Evolutionary conservation across 331 rosid genomes (phyloP).

Genomic region (Rosa hybrid): DNA sequence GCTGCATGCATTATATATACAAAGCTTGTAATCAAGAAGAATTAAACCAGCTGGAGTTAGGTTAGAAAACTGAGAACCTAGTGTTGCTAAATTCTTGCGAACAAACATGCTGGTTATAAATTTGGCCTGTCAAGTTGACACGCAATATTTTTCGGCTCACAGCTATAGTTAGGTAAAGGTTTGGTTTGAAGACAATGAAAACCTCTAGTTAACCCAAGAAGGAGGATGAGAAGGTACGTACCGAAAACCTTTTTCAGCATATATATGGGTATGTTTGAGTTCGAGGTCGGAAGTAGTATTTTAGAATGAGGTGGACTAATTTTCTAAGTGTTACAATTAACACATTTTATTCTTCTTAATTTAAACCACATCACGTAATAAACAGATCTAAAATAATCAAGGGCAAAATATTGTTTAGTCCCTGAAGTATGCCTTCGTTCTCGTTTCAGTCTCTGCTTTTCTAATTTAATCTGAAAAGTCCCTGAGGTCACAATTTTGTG

Average conservation of each 20-base stretch:
- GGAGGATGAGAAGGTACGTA: neutral
- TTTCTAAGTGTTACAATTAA: too few relatives aligned
- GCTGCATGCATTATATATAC: neutral
- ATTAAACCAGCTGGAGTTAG: neutral
- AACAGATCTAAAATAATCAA: too few relatives aligned
- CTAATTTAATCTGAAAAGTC: too few relatives aligned
- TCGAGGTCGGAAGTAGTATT: too few relatives aligned
- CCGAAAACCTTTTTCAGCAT: neutral
- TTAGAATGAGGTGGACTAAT: too few relatives aligned
- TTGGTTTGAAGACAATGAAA: constrained; percentile 39
- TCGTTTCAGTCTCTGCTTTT: too few relatives aligned
- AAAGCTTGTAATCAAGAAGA: neutral
- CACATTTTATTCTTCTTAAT: too few relatives aligned
- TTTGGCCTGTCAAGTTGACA: neutral
- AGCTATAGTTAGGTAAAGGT: constrained; percentile 35
- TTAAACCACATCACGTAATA: too few relatives aligned
- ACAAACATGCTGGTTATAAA: constrained; percentile 30
- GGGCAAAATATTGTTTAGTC: too few relatives aligned
- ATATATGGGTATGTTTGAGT: neutral
- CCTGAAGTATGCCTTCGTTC: too few relatives aligned
- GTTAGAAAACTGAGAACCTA: neutral
- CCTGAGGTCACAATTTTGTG: too few relatives aligned
- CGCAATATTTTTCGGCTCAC: neutral
- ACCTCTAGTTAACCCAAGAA: neutral
- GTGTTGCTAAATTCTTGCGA: neutral